Conservation (phyloP, 768 basidiomycete genomes). For the Boletus rufocinnamomeus region DNA sequence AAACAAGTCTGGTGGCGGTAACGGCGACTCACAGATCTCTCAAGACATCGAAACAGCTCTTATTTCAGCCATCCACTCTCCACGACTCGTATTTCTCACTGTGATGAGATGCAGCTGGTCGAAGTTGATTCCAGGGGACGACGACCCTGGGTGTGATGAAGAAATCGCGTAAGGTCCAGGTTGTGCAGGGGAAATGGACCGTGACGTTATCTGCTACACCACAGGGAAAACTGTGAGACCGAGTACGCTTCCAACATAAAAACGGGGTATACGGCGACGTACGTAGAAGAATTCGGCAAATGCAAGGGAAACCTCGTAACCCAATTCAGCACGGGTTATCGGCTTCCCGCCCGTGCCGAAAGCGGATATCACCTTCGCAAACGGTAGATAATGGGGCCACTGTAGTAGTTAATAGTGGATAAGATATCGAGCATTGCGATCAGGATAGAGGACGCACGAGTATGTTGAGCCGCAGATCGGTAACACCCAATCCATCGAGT, state of each 20-base stretch:
- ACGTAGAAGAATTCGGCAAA: slow-evolving; percentile 35
- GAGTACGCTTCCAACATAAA: not conserved
- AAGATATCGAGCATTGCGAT: not conserved
- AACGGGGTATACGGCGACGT: slow-evolving; percentile 10
- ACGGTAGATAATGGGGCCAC: slow-evolving; percentile 32
- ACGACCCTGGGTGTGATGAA: slow-evolving; percentile 8
- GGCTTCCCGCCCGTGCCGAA: slow-evolving; percentile 19
- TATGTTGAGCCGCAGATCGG: slow-evolving; percentile 24
- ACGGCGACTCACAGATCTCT: slow-evolving; percentile 14
- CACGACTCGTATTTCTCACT: slow-evolving; percentile 30
- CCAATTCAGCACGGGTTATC: slow-evolving; percentile 27
- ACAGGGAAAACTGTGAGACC: slow-evolving; percentile 6
- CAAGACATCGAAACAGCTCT: slow-evolving; percentile 21
- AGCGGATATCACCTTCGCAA: slow-evolving; percentile 27
- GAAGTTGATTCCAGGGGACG: slow-evolving; percentile 23
- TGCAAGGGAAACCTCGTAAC: slow-evolving; percentile 31
- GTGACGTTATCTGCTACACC: slow-evolving; percentile 25
- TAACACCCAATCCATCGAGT: slow-evolving; percentile 22
- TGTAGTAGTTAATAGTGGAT: slow-evolving; percentile 3
- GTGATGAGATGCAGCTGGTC: slow-evolving; percentile 28
- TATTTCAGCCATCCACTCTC: slow-evolving; percentile 32
- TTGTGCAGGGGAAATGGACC: slow-evolving; percentile 8
- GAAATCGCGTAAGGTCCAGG: slow-evolving; percentile 25
- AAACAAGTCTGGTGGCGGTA: not conserved
- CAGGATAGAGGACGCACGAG: slow-evolving; percentile 17